Percentiles rank a stretch among this genome's conserved stretches.
Conservation (phyloP, 176 grass and related monocot species). For the Pontederia crassipes region DNA sequence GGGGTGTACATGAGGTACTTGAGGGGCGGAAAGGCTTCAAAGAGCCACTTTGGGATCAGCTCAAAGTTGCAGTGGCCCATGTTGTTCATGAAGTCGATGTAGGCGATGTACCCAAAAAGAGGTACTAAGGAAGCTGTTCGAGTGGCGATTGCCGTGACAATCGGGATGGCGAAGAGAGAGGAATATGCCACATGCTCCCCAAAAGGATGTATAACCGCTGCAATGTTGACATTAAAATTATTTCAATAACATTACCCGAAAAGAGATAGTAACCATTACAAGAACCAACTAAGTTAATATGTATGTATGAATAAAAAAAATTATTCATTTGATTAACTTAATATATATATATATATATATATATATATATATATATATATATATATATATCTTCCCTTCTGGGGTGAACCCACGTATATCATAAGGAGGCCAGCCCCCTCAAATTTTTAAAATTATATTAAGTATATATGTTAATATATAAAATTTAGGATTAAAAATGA, state of each 20-base stretch:
- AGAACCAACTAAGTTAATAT: no score
- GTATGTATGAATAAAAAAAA: no score
- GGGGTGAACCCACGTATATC: no score
- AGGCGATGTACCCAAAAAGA: conserved; percentile 30
- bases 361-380: no score
- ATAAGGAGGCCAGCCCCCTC: no score
- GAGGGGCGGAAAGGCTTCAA: conserved; percentile 59
- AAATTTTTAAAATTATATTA: no score
- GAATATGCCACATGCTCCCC: conserved; percentile 65
- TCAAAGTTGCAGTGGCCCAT: conserved; percentile 96
- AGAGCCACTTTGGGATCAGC: conserved; percentile 58
- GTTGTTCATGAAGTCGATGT: conserved; percentile 97
- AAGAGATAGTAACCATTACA: not conserved
- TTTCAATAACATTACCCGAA: conserved; percentile 1
- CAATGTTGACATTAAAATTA: conserved; percentile 9
- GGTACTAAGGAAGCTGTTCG: conserved; percentile 35
- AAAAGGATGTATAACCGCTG: conserved; percentile 93
- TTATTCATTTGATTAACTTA: no score
- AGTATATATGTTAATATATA: no score
- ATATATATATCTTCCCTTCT: no score
- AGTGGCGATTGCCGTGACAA: conserved; percentile 23
- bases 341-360: no score
- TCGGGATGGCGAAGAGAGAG: conserved; percentile 47
- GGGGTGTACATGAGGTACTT: conserved; percentile 97
- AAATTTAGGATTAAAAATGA: no score